Conservation (phyloP, 495 filamentous ascomycete genomes). For the Penicillium ucsense region DNA sequence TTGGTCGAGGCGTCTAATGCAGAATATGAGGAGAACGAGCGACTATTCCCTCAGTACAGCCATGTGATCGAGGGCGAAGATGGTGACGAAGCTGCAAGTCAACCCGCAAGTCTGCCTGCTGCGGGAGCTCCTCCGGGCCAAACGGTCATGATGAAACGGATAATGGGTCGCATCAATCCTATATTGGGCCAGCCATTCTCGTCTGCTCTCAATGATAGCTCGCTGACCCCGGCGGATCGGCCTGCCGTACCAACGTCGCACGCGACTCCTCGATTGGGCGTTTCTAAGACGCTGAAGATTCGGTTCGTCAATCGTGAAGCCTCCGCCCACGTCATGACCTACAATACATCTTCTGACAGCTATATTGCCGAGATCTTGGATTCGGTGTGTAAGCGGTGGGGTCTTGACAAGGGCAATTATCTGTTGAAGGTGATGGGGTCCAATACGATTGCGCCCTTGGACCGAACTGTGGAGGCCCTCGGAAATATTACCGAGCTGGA, state of each 20-base stretch:
- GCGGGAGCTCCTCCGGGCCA: constrained; percentile 20
- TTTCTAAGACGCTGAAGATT: constrained; percentile 79
- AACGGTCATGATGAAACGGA: constrained; percentile 16
- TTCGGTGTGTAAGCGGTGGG: constrained; percentile 77
- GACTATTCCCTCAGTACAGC: constrained; percentile 60
- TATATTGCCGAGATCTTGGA: constrained; percentile 92
- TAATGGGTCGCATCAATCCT: constrained; percentile 43
- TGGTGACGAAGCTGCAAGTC: constrained; percentile 23
- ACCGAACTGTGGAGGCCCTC: constrained; percentile 82
- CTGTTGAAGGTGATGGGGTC: constrained; percentile 80
- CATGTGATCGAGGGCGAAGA: constrained; percentile 44
- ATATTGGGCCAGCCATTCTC: constrained; percentile 43
- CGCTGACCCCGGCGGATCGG: constrained; percentile 51
- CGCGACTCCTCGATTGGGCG: constrained; percentile 58
- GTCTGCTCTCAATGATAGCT: constrained; percentile 45
- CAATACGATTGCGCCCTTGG: constrained; percentile 71
- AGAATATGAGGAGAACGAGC: constrained; percentile 71
- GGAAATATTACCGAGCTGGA: constrained; percentile 79
- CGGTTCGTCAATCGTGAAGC: constrained; percentile 67
- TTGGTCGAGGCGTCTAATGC: constrained; percentile 70
- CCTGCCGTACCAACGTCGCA: constrained; percentile 46
- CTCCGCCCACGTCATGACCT: constrained; percentile 49
- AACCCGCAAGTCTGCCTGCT: constrained; percentile 32
- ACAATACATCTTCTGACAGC: constrained; percentile 85
- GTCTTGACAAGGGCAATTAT: constrained; percentile 81